A percentile compares a stretch with the other conserved stretches of the same genome.
Evolutionary conservation across 1,284 basidiomycete species (phyloP).

Genomic region (Schizophyllum amplum): DNA sequence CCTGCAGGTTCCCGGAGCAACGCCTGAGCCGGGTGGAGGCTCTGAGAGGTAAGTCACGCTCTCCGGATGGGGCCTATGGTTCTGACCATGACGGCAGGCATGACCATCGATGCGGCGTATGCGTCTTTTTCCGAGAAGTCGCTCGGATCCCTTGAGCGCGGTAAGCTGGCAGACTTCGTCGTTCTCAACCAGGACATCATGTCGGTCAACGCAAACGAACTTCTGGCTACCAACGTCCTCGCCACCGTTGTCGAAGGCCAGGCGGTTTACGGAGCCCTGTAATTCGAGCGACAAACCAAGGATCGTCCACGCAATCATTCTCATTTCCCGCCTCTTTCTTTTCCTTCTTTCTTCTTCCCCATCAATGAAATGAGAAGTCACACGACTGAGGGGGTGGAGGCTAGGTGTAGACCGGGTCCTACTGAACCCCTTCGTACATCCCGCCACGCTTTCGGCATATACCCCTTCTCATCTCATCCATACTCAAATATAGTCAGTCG

Average conservation of each 20-base stretch:
- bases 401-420: too few relatives aligned
- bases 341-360: neutral
- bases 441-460: too few relatives aligned
- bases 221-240: conserved; percentile 65
- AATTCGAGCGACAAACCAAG: too few relatives aligned
- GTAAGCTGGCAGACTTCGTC: conserved; percentile 82
- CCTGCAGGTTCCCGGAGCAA: conserved; percentile 71
- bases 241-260: conserved; percentile 77
- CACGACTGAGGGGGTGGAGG: too few relatives aligned
- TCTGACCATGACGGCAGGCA: conserved; percentile 22
- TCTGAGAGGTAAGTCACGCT: conserved; percentile 41
- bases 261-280: conserved; percentile 50
- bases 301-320: conserved; percentile 10
- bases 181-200: conserved; percentile 80
- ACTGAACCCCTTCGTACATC: too few relatives aligned
- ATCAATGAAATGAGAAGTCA: too few relatives aligned
- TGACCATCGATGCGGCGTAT: conserved; percentile 72
- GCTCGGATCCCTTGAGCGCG: conserved; percentile 64
- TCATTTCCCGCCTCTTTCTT: neutral
- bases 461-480: too few relatives aligned
- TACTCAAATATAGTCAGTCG: too few relatives aligned
- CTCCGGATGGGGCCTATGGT: neutral
- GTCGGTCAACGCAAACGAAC: conserved; percentile 47
- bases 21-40: conserved; percentile 69
- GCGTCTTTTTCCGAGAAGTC: conserved; percentile 75